A percentile compares a stretch with the other conserved stretches of the same genome.
phyloP scores from a whole-genome alignment of 257 asterid genomes.

The Nyctanthes arbortristis region DNA sequence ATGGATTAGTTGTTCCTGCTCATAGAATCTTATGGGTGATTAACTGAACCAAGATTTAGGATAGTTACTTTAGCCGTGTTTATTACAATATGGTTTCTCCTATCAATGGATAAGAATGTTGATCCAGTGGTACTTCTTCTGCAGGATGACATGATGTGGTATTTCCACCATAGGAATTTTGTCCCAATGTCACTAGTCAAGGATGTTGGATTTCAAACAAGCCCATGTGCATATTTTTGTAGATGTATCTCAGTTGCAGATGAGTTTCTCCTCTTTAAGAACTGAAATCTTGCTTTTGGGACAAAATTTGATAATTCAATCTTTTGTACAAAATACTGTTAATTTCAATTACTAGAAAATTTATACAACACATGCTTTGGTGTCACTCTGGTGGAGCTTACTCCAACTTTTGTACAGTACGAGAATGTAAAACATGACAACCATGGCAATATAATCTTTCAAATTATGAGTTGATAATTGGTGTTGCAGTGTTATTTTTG shows the following conservation, averaged over 20 bases:
- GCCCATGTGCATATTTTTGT: slow-evolving; percentile 50
- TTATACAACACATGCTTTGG: slow-evolving; percentile 19
- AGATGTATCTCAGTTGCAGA: slow-evolving; percentile 79
- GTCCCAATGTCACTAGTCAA: slow-evolving; percentile 27
- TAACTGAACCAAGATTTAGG: slow-evolving; percentile 26
- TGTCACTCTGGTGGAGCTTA: slow-evolving; percentile 8
- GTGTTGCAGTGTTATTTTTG: background rate
- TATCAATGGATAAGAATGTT: background rate
- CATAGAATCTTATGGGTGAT: slow-evolving; percentile 31
- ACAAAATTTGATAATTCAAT: slow-evolving; percentile 33
- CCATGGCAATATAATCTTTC: slow-evolving; percentile 10
- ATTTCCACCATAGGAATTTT: slow-evolving; percentile 22
- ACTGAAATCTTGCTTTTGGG: slow-evolving; percentile 43
- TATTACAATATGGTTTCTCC: background rate
- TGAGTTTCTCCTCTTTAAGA: slow-evolving; percentile 92
- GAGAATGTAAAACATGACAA: slow-evolving; percentile 22
- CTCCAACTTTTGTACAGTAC: slow-evolving; percentile 6
- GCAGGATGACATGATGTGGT: background rate
- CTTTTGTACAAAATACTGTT: slow-evolving; percentile 39
- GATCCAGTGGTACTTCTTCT: background rate
- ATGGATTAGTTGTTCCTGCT: slow-evolving; percentile 20
- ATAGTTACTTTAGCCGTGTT: slow-evolving; percentile 20
- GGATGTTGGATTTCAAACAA: slow-evolving; percentile 31
- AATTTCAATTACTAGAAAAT: slow-evolving; percentile 26
- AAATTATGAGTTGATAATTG: slow-evolving; percentile 11